These are phyloP conservation scores for Gossypium davidsonii DNA, from an alignment of 441 rosid genomes.

Conservation along the genomic window DNA sequence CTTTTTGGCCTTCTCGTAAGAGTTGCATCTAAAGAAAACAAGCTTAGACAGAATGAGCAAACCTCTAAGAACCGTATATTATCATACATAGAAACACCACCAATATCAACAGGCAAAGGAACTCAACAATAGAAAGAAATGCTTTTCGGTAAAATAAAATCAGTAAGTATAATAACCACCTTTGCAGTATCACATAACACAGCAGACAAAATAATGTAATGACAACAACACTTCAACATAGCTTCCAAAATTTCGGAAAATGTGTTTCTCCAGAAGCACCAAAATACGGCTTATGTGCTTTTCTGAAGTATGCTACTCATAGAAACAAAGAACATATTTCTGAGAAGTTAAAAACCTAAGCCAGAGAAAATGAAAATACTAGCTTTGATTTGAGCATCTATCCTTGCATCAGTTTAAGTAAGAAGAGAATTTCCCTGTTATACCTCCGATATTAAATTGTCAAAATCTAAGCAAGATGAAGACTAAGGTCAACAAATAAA, in stretches of 20 bases:
- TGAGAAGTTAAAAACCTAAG: neutral
- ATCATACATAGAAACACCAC: neutral
- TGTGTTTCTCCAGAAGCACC: neutral
- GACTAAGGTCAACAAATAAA: neutral
- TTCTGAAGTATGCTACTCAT: neutral
- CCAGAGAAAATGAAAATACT: neutral
- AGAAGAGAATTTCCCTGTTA: neutral
- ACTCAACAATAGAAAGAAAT: neutral
- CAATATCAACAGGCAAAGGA: neutral
- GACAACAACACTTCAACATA: neutral
- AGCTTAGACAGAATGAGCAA: neutral
- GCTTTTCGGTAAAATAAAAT: neutral
- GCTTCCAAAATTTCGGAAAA: neutral
- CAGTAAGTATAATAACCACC: neutral
- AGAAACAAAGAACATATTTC: neutral
- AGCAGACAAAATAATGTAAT: neutral
- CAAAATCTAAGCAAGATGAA: neutral
- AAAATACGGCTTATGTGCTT: neutral
- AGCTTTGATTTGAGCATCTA: neutral
- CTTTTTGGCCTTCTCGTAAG: constrained; percentile 87
- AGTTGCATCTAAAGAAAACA: constrained; percentile 61
- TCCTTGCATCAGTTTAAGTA: neutral
- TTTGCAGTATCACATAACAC: neutral
- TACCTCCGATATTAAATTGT: neutral
- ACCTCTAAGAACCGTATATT: neutral